Percentiles rank a stretch among this genome's conserved stretches.
Evolutionary conservation across 169 alveolate species (phyloP).

Genomic region (Perkinsus olseni): DNA sequence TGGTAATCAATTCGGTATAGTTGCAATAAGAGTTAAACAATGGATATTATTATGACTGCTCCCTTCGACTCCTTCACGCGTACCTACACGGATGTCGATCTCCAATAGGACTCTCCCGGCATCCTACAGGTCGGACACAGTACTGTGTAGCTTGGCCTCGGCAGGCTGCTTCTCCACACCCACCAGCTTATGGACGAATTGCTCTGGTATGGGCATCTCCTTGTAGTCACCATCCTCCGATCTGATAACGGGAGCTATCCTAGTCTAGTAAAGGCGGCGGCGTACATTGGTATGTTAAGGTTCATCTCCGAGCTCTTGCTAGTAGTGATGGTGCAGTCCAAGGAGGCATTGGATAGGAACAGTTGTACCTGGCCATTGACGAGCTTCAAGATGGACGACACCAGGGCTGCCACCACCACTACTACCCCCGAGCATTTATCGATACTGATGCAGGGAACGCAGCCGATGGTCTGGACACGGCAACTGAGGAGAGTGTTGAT

Average conservation of each 20-base stretch:
- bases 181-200: not conserved
- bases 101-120: too few relatives aligned
- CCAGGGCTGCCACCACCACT: too few relatives aligned
- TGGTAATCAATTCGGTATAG: not conserved
- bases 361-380: not conserved
- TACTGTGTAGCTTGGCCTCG: not conserved
- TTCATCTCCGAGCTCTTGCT: not conserved
- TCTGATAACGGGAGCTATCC: not conserved
- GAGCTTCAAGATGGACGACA: too few relatives aligned
- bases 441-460: not conserved
- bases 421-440: not conserved
- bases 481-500: not conserved
- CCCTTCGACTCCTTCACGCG: too few relatives aligned
- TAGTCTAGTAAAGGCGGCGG: not conserved
- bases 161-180: not conserved
- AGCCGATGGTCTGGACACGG: not conserved
- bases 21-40: not conserved
- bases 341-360: not conserved
- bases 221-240: not conserved
- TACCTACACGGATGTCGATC: not conserved
- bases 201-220: not conserved
- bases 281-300: not conserved
- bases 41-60: not conserved
- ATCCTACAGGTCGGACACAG: not conserved
- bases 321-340: not conserved